Evolutionary conservation across 495 filamentous ascomycete species (phyloP), one percentile per base, ranked within the genome.

Genomic region (Hypoxylon intermedium): DNA sequence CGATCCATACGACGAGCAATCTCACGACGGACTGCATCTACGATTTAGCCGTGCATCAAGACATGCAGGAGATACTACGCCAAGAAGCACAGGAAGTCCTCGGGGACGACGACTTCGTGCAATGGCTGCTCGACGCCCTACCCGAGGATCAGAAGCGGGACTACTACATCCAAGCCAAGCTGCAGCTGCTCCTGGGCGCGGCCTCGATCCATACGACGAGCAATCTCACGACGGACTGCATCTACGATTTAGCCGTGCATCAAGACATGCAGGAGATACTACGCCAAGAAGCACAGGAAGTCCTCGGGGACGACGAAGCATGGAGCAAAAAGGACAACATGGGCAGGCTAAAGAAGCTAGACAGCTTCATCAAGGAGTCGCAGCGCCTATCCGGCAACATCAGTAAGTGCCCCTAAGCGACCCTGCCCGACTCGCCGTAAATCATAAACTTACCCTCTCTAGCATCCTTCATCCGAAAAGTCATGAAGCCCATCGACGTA

Each of bases 341-440:
- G 54, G 42, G 41, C 2, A 69, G 73, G 46, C 67, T 85, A 53
- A 72, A 71, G 45, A 81, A 81, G 62, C 48, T 85, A 49, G 83
- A 86, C 66, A 79, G 75, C 51, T 83, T 85, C 61, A 75, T 85
- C 43, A 80, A 82, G 41, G 83, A 86, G 58, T 70, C 72, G 7
- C 75, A 78, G 48, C 70, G 83, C 4, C 67, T 79, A 21, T 75
- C 78, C 12, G 66, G 71, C 5, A 74, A 73, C 53, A 18, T 77
- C 23, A 71, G 77, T 75, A 72, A 69, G 75, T 74, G 7, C 2
- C 38, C 9, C 19, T 9, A 26, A 13, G 13, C 16, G 28, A 24
- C 21, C 12, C 37, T 28, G 0, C 23, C 20, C 15, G 7, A 5
- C 11, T 9, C n/a, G n/a, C n/a, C n/a, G n/a, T n/a, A n/a, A n/a